Evolutionary conservation across 768 basidiomycete species (phyloP).

Genomic region (Amanita rubescens): DNA sequence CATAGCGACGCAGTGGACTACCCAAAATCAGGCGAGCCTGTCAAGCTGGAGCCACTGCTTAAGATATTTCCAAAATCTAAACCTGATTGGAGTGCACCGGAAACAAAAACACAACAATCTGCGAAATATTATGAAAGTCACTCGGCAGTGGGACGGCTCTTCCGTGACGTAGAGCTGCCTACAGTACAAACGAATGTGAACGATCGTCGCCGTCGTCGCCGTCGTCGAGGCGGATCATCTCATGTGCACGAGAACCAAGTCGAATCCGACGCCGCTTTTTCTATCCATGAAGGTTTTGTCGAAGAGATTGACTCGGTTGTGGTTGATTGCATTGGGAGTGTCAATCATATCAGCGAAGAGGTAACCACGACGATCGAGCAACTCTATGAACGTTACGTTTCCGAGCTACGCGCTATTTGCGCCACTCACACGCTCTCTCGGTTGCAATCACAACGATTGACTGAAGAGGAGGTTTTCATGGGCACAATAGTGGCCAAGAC

Average conservation of each 20-base stretch:
- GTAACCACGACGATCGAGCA: constrained; percentile 21
- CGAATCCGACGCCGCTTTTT: neutral
- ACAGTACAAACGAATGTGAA: constrained; percentile 17
- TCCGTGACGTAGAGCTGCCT: constrained; percentile 51
- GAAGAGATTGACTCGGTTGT: constrained; percentile 21
- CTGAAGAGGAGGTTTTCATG: constrained; percentile 57
- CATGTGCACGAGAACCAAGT: neutral
- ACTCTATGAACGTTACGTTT: constrained; percentile 35
- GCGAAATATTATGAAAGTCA: constrained; percentile 43
- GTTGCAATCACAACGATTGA: constrained; percentile 33
- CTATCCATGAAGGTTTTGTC: neutral
- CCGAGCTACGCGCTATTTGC: constrained; percentile 43
- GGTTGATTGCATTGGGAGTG: constrained; percentile 24
- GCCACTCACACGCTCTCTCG: constrained; percentile 38
- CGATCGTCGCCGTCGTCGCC: constrained; percentile 7
- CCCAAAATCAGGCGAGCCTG: constrained; percentile 48
- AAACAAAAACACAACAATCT: constrained; percentile 34
- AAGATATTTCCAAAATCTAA: constrained; percentile 26
- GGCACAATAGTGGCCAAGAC: constrained; percentile 62
- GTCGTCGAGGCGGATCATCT: neutral
- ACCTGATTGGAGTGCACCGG: constrained; percentile 66
- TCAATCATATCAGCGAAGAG: constrained; percentile 12
- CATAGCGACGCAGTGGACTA: constrained; percentile 66
- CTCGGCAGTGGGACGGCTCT: constrained; percentile 54
- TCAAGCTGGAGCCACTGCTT: constrained; percentile 34